Conservation (phyloP, 306 rosid genomes). For the Macrotyloma uniflorum region DNA sequence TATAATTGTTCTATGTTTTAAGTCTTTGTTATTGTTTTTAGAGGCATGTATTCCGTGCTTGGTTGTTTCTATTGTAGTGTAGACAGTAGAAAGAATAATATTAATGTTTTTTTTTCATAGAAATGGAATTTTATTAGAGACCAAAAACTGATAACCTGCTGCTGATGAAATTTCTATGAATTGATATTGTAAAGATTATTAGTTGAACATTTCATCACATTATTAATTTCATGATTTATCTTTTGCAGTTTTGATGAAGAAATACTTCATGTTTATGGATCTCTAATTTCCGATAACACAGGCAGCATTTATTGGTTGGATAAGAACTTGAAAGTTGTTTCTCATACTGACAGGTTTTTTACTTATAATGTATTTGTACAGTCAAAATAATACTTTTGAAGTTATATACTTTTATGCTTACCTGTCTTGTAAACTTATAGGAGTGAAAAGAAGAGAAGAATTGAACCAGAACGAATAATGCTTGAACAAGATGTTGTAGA, state of each 20-base stretch:
- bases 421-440: slow-evolving; percentile 37
- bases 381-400: not conserved
- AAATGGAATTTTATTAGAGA: not conserved
- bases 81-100: not conserved
- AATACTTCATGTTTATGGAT: slow-evolving; percentile 69
- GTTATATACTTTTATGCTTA: slow-evolving; percentile 8
- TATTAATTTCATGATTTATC: slow-evolving; percentile 29
- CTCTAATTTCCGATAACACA: slow-evolving; percentile 66
- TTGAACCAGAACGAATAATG: slow-evolving; percentile 41
- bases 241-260: slow-evolving; percentile 83
- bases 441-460: slow-evolving; percentile 55
- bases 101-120: not conserved
- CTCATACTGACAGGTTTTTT: slow-evolving; percentile 53
- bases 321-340: slow-evolving; percentile 48
- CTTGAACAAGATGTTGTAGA: slow-evolving; percentile 36
- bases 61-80: not conserved
- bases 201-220: slow-evolving; percentile 22
- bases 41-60: not conserved
- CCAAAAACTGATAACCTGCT: not conserved
- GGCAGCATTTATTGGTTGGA: slow-evolving; percentile 81
- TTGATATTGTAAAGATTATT: not conserved
- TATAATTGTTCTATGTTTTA: not conserved
- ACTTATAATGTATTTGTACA: not conserved
- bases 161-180: not conserved
- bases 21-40: not conserved